Evolutionary conservation across 2,329 filamentous ascomycete genomes (phyloP), one percentile per base, ranked within the genome.

Genomic region (Ceratocystis colombiana): DNA sequence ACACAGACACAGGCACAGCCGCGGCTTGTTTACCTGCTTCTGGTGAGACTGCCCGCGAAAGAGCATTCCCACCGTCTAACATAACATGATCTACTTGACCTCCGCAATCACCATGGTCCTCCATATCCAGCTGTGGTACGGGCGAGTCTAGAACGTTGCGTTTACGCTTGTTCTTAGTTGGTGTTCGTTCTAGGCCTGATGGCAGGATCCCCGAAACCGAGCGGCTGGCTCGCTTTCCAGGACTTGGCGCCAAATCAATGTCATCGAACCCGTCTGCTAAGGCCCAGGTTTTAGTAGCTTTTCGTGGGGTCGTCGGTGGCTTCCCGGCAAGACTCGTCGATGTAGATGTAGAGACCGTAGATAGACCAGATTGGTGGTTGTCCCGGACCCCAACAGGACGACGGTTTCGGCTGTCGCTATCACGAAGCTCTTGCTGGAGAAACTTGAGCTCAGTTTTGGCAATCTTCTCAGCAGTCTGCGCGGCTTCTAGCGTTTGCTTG

Each of bases 181-280:
- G 89, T 2, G 82, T 84, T 68, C 80, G 57, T 37, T 66, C 65
- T n/a, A 66, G 33, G 3, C 28, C 61, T 5, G 20, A 46, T 7
- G 61, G 15, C 8, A 48, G 1, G n/a, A 30, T 28, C 20, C 30
- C 46, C 3, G 65, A 66, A 37, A 30, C 57, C 15, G 59, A 41
- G 3, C 65, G 66, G 2, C 48, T 45, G 10, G 37, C 28, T 0
- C 77, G 77, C 70, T 82, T 84, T 71, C 75, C 80, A 0, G 82
- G 83, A 66, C 82, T 85, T 4, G 74, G 72, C 6, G 78, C 77
- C 65, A 84, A 77, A 68, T 85, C 82, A 69, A 84, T 77, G 68
- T 89, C 84, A 68, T 92, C 88, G 71, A 94, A 94, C 0, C 89
- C 89, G 74, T 94, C 89, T 1, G 87, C 82, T 62, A 88, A 77